A percentile compares a stretch with the other conserved stretches of the same genome.
phyloP scores from a whole-genome alignment of 345 rosid species.

The Salix brachista region DNA sequence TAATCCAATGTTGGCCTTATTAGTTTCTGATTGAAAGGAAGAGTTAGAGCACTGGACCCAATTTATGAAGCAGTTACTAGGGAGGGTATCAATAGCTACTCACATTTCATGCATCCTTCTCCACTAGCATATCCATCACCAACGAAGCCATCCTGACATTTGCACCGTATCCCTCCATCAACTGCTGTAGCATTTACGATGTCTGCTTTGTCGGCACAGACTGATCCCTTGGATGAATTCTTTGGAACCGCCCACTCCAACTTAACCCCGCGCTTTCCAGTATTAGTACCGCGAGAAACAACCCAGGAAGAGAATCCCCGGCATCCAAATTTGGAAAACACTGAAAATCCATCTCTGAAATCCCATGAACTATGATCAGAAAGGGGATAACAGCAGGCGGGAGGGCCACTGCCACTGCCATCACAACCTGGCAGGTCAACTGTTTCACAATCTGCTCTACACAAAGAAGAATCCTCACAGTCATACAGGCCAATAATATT shows the following conservation, averaged over 20 bases:
- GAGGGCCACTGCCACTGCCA: slow-evolving; percentile 43
- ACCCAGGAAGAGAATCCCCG: slow-evolving; percentile 79
- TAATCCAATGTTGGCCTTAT: background rate
- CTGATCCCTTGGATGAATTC: slow-evolving; percentile 32
- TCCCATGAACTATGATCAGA: slow-evolving; percentile 69
- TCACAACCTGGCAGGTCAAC: slow-evolving; percentile 58
- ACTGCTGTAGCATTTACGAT: slow-evolving; percentile 60
- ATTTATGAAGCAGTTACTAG: background rate
- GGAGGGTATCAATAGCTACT: slow-evolving; percentile 9
- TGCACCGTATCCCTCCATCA: slow-evolving; percentile 57
- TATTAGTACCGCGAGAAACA: slow-evolving; percentile 48
- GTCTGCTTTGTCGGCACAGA: slow-evolving; percentile 45
- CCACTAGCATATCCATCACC: slow-evolving; percentile 75
- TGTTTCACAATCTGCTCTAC: slow-evolving; percentile 65
- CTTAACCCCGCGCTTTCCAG: slow-evolving; percentile 69
- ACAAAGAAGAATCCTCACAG: slow-evolving; percentile 79
- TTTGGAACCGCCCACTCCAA: slow-evolving; percentile 75
- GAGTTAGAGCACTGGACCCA: no score
- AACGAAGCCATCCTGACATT: slow-evolving; percentile 57
- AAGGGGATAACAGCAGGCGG: slow-evolving; percentile 76
- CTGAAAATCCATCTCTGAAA: slow-evolving; percentile 55
- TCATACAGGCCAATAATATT: slow-evolving; percentile 74
- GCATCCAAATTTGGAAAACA: slow-evolving; percentile 68
- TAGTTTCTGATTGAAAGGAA: background rate
- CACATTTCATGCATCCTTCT: slow-evolving; percentile 62